Conservation (phyloP, 495 filamentous ascomycete genomes). For the Talaromyces wortmannii region DNA sequence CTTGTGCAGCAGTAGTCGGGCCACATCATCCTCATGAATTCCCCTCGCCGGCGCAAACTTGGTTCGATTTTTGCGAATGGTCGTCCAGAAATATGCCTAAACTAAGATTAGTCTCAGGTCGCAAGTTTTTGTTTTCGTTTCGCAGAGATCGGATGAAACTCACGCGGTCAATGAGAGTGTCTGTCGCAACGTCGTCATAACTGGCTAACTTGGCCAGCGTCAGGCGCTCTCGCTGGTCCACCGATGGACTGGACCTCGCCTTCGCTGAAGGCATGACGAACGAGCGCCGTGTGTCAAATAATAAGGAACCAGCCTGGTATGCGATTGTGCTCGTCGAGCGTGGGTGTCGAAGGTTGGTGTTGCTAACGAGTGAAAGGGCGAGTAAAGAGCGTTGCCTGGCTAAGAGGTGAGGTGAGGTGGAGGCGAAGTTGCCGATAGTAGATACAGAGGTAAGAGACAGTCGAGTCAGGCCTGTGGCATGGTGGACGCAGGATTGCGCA, state of each 20-base stretch:
- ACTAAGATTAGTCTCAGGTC: constrained; percentile 10
- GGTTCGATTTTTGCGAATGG: constrained; percentile 86
- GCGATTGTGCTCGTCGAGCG: background rate
- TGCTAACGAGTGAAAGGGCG: too few species aligned
- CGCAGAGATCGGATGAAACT: constrained; percentile 20
- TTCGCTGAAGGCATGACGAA: constrained; percentile 28
- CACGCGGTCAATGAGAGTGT: constrained; percentile 93
- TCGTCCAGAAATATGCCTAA: constrained; percentile 92
- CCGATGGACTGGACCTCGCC: constrained; percentile 31
- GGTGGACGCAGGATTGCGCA: background rate
- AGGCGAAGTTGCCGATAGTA: too few species aligned
- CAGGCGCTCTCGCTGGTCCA: constrained; percentile 60
- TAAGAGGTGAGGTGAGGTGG: too few species aligned
- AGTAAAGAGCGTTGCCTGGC: too few species aligned
- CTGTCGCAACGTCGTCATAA: constrained; percentile 95
- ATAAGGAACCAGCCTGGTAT: background rate
- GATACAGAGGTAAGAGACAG: background rate
- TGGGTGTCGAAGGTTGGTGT: too few species aligned
- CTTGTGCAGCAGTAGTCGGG: constrained; percentile 67
- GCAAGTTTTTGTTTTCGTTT: background rate
- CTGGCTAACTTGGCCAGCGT: constrained; percentile 80
- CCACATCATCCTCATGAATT: constrained; percentile 72
- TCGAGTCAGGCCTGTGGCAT: background rate
- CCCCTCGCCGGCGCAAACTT: constrained; percentile 80
- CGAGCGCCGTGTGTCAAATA: background rate